Evolutionary conservation across 768 basidiomycete species (phyloP).

Genomic region (Podaxis carcinomalis): DNA sequence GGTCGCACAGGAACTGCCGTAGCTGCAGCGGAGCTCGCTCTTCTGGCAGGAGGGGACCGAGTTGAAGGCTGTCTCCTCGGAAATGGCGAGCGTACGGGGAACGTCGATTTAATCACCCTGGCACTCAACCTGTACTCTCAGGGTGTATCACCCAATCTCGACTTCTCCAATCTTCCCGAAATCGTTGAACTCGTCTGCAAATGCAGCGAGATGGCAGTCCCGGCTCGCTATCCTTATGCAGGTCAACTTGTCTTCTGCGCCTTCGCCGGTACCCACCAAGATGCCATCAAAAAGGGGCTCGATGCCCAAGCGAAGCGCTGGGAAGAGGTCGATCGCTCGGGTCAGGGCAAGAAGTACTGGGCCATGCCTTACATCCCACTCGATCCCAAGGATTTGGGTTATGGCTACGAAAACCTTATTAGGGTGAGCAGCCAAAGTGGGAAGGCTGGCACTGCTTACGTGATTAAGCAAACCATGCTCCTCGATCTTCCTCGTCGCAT

Average conservation of each 20-base stretch:
- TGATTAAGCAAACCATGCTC: conserved; percentile 86
- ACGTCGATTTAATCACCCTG: conserved; percentile 94
- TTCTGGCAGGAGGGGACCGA: conserved; percentile 89
- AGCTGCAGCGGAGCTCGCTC: conserved; percentile 88
- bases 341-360: conserved; percentile 67
- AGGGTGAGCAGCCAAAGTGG: conserved; percentile 98
- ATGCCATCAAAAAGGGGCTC: conserved; percentile 99
- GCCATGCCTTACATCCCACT: conserved; percentile 94
- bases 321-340: conserved; percentile 48
- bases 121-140: conserved; percentile 96
- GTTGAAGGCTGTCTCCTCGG: conserved; percentile 97
- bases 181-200: conserved; percentile 89
- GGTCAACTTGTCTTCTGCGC: conserved; percentile 98
- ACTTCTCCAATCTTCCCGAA: conserved; percentile 87
- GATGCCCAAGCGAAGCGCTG: conserved; percentile 65
- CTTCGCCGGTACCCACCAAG: conserved; percentile 97
- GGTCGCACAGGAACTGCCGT: conserved; percentile 71
- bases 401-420: conserved; percentile 96
- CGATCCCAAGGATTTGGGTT: conserved; percentile 92
- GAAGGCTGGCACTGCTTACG: conserved; percentile 95
- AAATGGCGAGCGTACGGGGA: conserved; percentile 97
- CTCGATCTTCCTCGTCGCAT: conserved; percentile 94
- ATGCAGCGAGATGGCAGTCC: conserved; percentile 94
- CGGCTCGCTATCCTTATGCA: conserved; percentile 93
- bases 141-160: conserved; percentile 81